These are phyloP conservation scores for Lactifluus subvellereus DNA, from an alignment of 768 basidiomycete species.

Conservation along the genomic window DNA sequence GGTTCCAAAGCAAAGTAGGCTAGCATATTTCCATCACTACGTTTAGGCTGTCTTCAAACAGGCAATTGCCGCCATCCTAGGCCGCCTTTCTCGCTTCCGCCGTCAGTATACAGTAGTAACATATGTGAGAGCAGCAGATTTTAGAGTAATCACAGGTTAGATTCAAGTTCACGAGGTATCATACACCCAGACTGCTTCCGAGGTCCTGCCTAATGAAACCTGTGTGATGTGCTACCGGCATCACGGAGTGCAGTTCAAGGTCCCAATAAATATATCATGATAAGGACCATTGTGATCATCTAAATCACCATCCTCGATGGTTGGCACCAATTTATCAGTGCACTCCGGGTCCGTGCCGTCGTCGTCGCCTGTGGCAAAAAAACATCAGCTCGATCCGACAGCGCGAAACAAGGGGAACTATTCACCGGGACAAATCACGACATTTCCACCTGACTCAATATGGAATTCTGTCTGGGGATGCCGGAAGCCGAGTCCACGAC, in stretches of 20 bases:
- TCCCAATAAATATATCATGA: slow-evolving; percentile 52
- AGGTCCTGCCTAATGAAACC: not conserved
- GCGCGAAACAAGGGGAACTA: not conserved
- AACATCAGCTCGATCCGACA: not conserved
- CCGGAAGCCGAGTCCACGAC: slow-evolving; percentile 16
- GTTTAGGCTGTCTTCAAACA: no score
- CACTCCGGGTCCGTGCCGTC: slow-evolving; percentile 50
- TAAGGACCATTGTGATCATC: slow-evolving; percentile 54
- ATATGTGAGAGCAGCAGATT: no score
- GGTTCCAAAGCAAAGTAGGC: no score
- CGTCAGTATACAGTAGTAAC: no score
- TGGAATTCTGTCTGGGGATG: slow-evolving; percentile 21
- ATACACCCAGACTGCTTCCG: no score
- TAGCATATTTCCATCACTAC: no score
- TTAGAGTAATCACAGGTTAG: no score
- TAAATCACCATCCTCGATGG: slow-evolving; percentile 33
- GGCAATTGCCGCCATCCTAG: no score
- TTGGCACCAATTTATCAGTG: slow-evolving; percentile 49
- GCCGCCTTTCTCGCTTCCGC: no score
- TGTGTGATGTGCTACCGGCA: not conserved
- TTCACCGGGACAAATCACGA: slow-evolving; percentile 12
- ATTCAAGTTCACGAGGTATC: no score
- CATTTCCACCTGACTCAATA: slow-evolving; percentile 9
- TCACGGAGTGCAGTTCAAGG: slow-evolving; percentile 33
- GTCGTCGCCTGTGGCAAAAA: slow-evolving; percentile 35